Evolutionary conservation across 2,329 filamentous ascomycete genomes (phyloP).

Genomic region (Xylariaceae sp.): DNA sequence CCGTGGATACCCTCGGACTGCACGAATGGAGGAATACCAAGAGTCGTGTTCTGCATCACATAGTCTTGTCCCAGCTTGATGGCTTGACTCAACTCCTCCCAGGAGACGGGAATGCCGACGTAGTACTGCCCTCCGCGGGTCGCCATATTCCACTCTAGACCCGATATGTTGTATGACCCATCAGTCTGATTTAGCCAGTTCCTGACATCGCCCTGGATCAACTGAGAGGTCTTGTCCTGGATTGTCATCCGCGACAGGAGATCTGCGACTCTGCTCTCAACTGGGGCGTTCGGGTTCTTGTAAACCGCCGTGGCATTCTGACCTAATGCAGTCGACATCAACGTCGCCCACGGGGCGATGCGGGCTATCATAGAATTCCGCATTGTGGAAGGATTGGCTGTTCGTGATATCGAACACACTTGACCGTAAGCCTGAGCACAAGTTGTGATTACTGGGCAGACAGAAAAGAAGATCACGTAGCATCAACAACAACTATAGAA

Average conservation of each 20-base stretch:
- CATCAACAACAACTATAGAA: too few species aligned
- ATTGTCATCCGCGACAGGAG: slow-evolving; percentile 70
- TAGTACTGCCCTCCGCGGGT: slow-evolving; percentile 67
- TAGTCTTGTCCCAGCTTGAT: slow-evolving; percentile 67
- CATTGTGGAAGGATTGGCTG: slow-evolving; percentile 23
- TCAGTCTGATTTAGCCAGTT: slow-evolving; percentile 70
- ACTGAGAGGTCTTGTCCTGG: slow-evolving; percentile 67
- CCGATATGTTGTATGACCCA: slow-evolving; percentile 63
- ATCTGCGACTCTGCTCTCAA: slow-evolving; percentile 63
- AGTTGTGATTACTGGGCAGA: background rate
- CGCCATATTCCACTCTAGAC: slow-evolving; percentile 63
- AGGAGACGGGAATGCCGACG: slow-evolving; percentile 63
- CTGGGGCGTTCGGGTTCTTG: slow-evolving; percentile 58
- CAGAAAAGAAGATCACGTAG: slow-evolving; percentile 2
- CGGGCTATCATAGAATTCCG: slow-evolving; percentile 12
- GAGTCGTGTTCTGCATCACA: slow-evolving; percentile 59
- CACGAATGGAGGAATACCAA: slow-evolving; percentile 69
- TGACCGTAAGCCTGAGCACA: too few species aligned
- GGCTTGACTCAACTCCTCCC: slow-evolving; percentile 59
- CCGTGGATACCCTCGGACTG: slow-evolving; percentile 75
- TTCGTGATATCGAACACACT: too few species aligned
- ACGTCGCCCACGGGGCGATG: slow-evolving; percentile 17
- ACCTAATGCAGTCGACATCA: slow-evolving; percentile 13
- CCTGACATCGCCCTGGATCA: slow-evolving; percentile 65
- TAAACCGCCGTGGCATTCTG: slow-evolving; percentile 42